Evolutionary conservation across 2,329 filamentous ascomycete species (phyloP).

Genomic region (Fusarium decemcellulare): DNA sequence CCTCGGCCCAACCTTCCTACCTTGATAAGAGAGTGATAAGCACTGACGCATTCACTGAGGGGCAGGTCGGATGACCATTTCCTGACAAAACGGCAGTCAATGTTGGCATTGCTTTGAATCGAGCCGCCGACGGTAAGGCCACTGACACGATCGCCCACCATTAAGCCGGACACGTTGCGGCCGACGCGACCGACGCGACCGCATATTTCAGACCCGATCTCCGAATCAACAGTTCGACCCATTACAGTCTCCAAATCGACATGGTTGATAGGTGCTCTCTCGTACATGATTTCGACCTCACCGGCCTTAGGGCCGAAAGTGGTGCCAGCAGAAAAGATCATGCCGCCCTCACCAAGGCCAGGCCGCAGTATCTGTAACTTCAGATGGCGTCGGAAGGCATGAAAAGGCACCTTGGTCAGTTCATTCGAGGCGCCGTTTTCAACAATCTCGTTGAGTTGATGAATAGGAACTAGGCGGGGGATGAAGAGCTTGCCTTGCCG

Average conservation of each 20-base stretch:
- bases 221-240: constrained; percentile 50
- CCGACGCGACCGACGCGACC: constrained; percentile 56
- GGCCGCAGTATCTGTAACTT: constrained; percentile 46
- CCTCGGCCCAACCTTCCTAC: constrained; percentile 47
- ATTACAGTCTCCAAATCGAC: constrained; percentile 55
- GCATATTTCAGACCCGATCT: constrained; percentile 58
- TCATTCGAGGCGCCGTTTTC: constrained; percentile 49
- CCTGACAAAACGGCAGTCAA: constrained; percentile 56
- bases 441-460: constrained; percentile 60
- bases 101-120: constrained; percentile 51
- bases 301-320: constrained; percentile 42
- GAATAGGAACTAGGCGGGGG: constrained; percentile 60
- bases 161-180: constrained; percentile 48
- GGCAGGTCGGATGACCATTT: constrained; percentile 46
- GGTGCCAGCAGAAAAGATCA: constrained; percentile 44
- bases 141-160: constrained; percentile 58
- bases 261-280: constrained; percentile 52
- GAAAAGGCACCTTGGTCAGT: constrained; percentile 38
- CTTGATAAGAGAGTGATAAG: constrained; percentile 58
- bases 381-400: constrained; percentile 23
- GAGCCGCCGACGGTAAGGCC: constrained; percentile 55
- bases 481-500: constrained; percentile 56
- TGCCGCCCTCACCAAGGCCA: constrained; percentile 42
- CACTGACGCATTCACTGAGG: constrained; percentile 58
- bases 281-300: constrained; percentile 59